phyloP scores from a whole-genome alignment of 2,329 filamentous ascomycete species.

The Fusarium buxicola region DNA sequence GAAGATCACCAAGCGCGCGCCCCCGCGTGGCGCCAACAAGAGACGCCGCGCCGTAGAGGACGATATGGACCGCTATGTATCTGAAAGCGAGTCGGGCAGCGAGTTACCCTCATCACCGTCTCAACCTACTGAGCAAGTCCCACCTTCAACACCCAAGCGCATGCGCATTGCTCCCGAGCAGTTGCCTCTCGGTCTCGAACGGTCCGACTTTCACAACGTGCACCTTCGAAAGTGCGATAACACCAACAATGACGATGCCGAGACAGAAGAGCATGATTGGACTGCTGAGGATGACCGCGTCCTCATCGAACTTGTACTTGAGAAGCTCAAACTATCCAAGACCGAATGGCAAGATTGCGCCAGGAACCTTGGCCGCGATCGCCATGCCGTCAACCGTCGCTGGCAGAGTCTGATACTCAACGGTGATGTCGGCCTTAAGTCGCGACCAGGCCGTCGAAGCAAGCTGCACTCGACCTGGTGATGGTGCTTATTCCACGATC shows the following conservation, averaged over 20 bases:
- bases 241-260: slow-evolving; percentile 55
- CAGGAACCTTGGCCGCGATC: slow-evolving; percentile 70
- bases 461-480: slow-evolving; percentile 68
- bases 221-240: slow-evolving; percentile 47
- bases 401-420: slow-evolving; percentile 72
- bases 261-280: slow-evolving; percentile 64
- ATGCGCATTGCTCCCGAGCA: slow-evolving; percentile 69
- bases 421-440: slow-evolving; percentile 70
- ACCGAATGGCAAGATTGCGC: slow-evolving; percentile 76
- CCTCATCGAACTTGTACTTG: slow-evolving; percentile 74
- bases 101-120: slow-evolving; percentile 32
- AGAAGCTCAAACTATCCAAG: slow-evolving; percentile 73
- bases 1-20: slow-evolving; percentile 64
- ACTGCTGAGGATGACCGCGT: slow-evolving; percentile 72
- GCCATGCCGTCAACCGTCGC: slow-evolving; percentile 65
- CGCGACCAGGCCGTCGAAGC: slow-evolving; percentile 56
- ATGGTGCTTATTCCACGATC: slow-evolving; percentile 38
- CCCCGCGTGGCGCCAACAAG: slow-evolving; percentile 64
- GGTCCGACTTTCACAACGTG: slow-evolving; percentile 66
- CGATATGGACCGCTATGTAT: slow-evolving; percentile 56
- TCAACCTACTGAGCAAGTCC: slow-evolving; percentile 35
- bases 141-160: slow-evolving; percentile 69
- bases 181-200: slow-evolving; percentile 69
- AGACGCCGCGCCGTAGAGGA: slow-evolving; percentile 62
- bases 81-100: slow-evolving; percentile 54